Conservation (phyloP, 164 flowering plant genomes). For the Platanus orientalis region DNA sequence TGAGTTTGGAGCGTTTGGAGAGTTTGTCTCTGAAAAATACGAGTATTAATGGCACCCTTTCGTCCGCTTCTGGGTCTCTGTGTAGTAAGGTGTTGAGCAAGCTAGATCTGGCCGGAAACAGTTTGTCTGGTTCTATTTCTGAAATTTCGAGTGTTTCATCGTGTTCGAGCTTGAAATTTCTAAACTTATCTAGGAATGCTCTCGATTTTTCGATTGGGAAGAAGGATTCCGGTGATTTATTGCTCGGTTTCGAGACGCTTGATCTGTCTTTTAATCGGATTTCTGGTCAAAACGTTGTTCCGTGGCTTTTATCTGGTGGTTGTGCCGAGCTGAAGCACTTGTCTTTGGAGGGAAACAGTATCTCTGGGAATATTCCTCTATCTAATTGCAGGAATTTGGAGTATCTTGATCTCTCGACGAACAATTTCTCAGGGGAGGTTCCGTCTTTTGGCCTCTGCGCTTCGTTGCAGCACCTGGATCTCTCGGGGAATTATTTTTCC, state of each 20-base stretch:
- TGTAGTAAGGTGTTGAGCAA: slow-evolving; percentile 35
- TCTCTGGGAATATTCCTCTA: slow-evolving; percentile 37
- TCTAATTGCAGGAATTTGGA: slow-evolving; percentile 36
- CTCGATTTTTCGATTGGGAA: slow-evolving; percentile 26
- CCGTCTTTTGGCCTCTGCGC: slow-evolving; percentile 41
- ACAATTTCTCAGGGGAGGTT: slow-evolving; percentile 47
- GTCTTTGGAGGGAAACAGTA: slow-evolving; percentile 47
- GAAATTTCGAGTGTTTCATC: slow-evolving; percentile 34
- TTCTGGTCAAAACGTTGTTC: slow-evolving; percentile 34
- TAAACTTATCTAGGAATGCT: slow-evolving; percentile 59
- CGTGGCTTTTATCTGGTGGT: slow-evolving; percentile 48
- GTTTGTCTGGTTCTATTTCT: slow-evolving; percentile 46
- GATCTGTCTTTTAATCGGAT: slow-evolving; percentile 69
- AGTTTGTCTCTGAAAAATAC: slow-evolving; percentile 29
- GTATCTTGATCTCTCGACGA: slow-evolving; percentile 53
- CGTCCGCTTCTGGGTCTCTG: slow-evolving; percentile 21
- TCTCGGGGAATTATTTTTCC: slow-evolving; percentile 52
- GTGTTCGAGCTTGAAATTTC: slow-evolving; percentile 40
- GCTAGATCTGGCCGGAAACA: slow-evolving; percentile 68
- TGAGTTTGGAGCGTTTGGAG: slow-evolving; percentile 41
- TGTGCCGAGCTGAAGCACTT: slow-evolving; percentile 40
- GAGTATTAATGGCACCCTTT: slow-evolving; percentile 48
- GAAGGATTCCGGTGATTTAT: slow-evolving; percentile 20
- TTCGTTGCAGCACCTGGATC: slow-evolving; percentile 48
- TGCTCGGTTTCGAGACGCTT: slow-evolving; percentile 35